Evolutionary conservation across 208 protist genomes (phyloP), one percentile per base, ranked within the genome.

Genomic region (Crithidia sp.): DNA sequence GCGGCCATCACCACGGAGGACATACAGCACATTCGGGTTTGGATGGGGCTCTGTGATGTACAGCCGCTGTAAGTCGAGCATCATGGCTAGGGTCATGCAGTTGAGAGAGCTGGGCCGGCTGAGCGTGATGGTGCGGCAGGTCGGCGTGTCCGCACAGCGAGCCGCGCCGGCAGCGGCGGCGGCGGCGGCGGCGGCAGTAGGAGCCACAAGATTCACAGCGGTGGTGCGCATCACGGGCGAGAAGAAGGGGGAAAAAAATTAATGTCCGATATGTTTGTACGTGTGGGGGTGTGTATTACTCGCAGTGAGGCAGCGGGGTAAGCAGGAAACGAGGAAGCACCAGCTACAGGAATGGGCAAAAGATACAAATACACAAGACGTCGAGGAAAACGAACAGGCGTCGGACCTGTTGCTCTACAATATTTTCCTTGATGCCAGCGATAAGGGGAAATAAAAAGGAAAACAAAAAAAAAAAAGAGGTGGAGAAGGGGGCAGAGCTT

Each of bases 71-170:
- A 91, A 69, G 43, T 88, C 78, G 40, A 67, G 54, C 41, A 83
- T 67, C 79, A 90, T 89, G 17, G 79, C 52, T 28, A 90, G 56
- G 2, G 76, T 82, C 44, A 93, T 59, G 40, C 79, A 47, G 63
- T 93, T 90, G 13, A 93, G 71, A 4, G 79, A 47, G 4, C 39
- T 66, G 2, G 76, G 82, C 6, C 77, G 72, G 45, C 73, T 79
- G 5, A 90, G 65, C 19, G 79, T 89, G 40, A 93, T 58, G 52
- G 83, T 70, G 41, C 88, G 88, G 36, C 81, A 69, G 28, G 67
- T 58, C 2, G 77, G 53, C 28, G 80, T 88, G 80, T 90, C 77
- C 10, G 73, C 61, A 61, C 43, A 73, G 4, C 72, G 56, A 5
- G 73, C 78, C 53, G 66, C 41, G 2, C 76, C 66, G 3, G 74